Evolutionary conservation across 129 eudicot genomes (phyloP), one percentile per base, ranked within the genome.

Genomic region (Flaveria sonorensis): DNA sequence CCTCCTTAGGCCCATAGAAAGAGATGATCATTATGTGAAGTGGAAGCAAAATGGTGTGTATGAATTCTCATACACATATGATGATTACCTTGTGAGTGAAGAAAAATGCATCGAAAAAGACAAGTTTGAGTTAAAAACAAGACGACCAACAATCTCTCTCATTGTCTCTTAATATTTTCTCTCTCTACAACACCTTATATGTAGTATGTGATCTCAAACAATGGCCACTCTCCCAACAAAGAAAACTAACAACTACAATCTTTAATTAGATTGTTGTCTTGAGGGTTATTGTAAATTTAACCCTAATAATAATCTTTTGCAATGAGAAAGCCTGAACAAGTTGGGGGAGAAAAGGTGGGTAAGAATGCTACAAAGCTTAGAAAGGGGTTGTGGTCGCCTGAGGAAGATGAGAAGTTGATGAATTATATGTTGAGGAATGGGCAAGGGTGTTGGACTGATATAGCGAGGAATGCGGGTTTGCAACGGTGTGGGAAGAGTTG

Each of bases 71-170:
- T 79, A 78, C 77, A 83, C 70, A 85, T 76, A 86, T 86, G 88
- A 88, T 91, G 94, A 85, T 88, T 85, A 88, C 92, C 94, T 91
- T 91, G 94, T 88, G 97, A 86, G 94, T 88, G 97, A 91, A 91
- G 97, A 87, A 89, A 88, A 78, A 82, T 88, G 83, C 68, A 82
- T 78, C 75, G 83, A 86, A 80, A 87, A 77, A 68, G 86, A 87
- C 89, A 69, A 68, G 81, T 84, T 82, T 77, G 91, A 90, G 91
- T 88, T 90, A 82, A 90, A 86, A 88, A 83, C 87, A 85, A 85
- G 86, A 86, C 77, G 87, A 79, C 79, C 90, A 53, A 63, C 74
- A 19, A 59, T 53, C 67, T 45, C 75, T 9, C 53, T 74, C 40
- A 36, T 36, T 36, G 40, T 36, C 40, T 36, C 60, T 52, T 64